These are phyloP conservation scores for Balansia obtecta DNA, from an alignment of 2,329 filamentous ascomycete genomes.

Conservation along the genomic window DNA sequence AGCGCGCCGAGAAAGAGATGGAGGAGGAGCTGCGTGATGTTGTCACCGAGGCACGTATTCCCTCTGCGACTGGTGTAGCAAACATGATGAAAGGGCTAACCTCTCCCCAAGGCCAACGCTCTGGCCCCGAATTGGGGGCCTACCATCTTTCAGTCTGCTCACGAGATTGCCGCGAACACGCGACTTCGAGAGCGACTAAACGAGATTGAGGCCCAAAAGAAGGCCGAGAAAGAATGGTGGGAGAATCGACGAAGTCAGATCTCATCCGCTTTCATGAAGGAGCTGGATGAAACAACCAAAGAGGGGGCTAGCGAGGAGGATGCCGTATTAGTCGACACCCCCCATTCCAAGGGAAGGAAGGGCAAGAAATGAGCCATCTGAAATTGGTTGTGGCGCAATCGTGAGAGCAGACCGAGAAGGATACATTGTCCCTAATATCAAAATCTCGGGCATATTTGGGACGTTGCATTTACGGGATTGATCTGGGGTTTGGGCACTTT, in stretches of 20 bases:
- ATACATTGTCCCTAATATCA: background rate
- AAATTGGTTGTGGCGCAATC: too few relatives aligned
- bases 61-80: background rate
- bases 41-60: conserved; percentile 64
- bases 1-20: conserved; percentile 91
- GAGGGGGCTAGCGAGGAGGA: conserved; percentile 23
- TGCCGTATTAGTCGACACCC: conserved; percentile 61
- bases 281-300: conserved; percentile 52
- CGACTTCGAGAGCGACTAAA: conserved; percentile 62
- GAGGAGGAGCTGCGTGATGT: conserved; percentile 93
- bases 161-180: conserved; percentile 84
- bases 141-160: conserved; percentile 91
- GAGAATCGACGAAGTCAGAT: conserved; percentile 67
- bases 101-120: conserved; percentile 62
- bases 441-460: background rate
- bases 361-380: conserved; percentile 28
- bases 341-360: conserved; percentile 49
- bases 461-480: background rate
- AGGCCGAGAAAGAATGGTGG: conserved; percentile 83
- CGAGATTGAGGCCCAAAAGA: conserved; percentile 59
- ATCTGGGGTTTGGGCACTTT: too few relatives aligned
- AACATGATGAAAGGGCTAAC: background rate
- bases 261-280: conserved; percentile 68
- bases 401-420: background rate
- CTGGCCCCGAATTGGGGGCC: conserved; percentile 84